These are phyloP conservation scores for Lepiota brunneoincarnata DNA, from an alignment of 768 basidiomycete genomes.

Conservation along the genomic window DNA sequence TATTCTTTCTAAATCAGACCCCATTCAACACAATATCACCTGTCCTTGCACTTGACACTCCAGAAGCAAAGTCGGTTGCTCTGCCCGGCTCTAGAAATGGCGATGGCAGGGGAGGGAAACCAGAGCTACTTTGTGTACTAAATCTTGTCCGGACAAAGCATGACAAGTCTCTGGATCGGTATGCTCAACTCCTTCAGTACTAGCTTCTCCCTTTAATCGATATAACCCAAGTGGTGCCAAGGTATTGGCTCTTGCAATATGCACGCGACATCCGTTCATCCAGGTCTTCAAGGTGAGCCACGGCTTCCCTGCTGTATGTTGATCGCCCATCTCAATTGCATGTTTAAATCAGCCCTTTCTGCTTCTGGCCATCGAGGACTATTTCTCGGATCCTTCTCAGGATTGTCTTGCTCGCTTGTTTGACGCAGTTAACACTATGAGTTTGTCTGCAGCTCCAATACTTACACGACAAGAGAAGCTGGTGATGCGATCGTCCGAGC, in stretches of 20 bases:
- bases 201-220: conserved; percentile 2
- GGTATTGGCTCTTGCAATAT: conserved; percentile 93
- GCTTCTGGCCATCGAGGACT: conserved; percentile 92
- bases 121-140: conserved; percentile 79
- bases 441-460: conserved; percentile 73
- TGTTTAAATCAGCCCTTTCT: conserved; percentile 72
- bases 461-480: conserved; percentile 83
- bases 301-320: neutral
- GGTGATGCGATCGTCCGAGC: conserved; percentile 85
- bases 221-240: conserved; percentile 70
- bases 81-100: conserved; percentile 33
- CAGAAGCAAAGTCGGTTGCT: conserved; percentile 33
- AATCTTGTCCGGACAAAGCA: conserved; percentile 91
- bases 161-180: conserved; percentile 81
- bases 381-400: conserved; percentile 85
- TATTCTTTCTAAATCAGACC: conserved; percentile 97
- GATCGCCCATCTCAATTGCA: conserved; percentile 9
- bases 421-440: conserved; percentile 91
- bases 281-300: conserved; percentile 86
- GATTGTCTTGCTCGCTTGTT: conserved; percentile 89
- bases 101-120: conserved; percentile 25
- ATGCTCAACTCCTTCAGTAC: conserved; percentile 17
- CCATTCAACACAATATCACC: conserved; percentile 84
- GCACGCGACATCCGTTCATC: conserved; percentile 90
- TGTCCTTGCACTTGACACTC: conserved; percentile 69